Evolutionary conservation across 345 rosid species (phyloP), one percentile per base, ranked within the genome.

Genomic region (Boechera divaricarpa): DNA sequence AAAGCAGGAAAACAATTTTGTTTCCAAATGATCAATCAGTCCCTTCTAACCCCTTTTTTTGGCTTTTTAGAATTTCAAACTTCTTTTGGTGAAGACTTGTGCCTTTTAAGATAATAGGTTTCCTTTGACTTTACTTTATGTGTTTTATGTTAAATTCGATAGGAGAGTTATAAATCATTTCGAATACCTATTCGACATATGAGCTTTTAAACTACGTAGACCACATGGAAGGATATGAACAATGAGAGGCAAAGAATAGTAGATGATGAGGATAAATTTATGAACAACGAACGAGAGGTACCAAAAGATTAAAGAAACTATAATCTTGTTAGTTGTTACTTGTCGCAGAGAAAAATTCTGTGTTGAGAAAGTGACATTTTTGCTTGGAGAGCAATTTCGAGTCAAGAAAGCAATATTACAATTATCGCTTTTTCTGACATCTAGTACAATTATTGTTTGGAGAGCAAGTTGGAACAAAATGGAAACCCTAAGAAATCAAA

Each of bases 1-100:
- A 70, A 39, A 52, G 44, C 55, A 57, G 81, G 81, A 64, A 77
- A 77, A 77, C 81, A 57, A 21, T 78, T 58, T 65, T 78, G 77
- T 78, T 78, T 78, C 81, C 81, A 63, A 16, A 15, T 47, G 49
- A 72, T 63, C 71, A 42, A 48, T 42, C 55, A 58, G 67, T 53
- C 69, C 63, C 74, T 76, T 76, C 69, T 49, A 68, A 59, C 9
- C 49, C 51, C 9, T 24, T 70, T 63, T 63, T 70, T 47, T 38
- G 26, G 2, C 32, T 51, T 10, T 26, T 69, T 69, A 62, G 70
- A 44, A 63, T 63, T 77, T 45, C 4, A 54, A 44, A 77, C 64
- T 32, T 16, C 64, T 77, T 69, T 52, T 48, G 41, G 62, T 18
- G 45, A 77, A 59, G 80, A 77, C 75, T 70, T 44, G 24, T 77